phyloP scores from a whole-genome alignment of 2,329 filamentous ascomycete genomes.

The Talaromyces marneffei region DNA sequence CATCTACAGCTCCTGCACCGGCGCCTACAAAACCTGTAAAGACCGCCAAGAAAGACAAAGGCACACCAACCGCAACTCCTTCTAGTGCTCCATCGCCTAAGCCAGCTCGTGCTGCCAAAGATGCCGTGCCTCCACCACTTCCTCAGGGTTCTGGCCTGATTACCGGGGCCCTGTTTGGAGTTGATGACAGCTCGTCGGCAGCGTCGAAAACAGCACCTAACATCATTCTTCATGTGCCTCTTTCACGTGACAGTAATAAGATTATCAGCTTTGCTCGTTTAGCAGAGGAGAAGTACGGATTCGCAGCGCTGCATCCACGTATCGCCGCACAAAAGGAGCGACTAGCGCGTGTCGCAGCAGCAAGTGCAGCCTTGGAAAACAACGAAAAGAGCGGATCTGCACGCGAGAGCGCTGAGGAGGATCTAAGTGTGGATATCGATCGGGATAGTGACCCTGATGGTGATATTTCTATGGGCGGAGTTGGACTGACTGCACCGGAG shows the following conservation, averaged over 20 bases:
- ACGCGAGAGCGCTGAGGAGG: conserved; percentile 72
- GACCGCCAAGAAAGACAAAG: conserved; percentile 40
- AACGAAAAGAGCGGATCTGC: conserved; percentile 58
- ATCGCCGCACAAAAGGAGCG: conserved; percentile 83
- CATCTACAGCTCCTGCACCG: conserved; percentile 6
- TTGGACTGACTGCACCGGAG: conserved; percentile 47
- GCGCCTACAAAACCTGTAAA: conserved; percentile 19
- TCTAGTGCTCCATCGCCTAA: conserved; percentile 54
- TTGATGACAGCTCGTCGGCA: conserved; percentile 40
- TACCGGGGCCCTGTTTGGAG: conserved; percentile 56
- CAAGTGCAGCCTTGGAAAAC: conserved; percentile 76
- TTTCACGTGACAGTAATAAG: conserved; percentile 77
- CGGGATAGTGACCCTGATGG: conserved; percentile 55
- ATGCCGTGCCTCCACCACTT: conserved; percentile 48
- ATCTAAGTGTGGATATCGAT: conserved; percentile 84
- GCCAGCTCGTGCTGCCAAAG: conserved; percentile 48
- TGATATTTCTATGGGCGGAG: conserved; percentile 37
- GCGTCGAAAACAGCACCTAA: conserved; percentile 54
- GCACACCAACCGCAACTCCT: conserved; percentile 43
- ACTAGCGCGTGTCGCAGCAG: conserved; percentile 79
- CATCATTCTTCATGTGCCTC: conserved; percentile 76
- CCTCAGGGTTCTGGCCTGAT: conserved; percentile 60
- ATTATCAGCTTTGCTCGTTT: conserved; percentile 93
- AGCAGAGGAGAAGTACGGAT: conserved; percentile 89
- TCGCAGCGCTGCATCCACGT: conserved; percentile 86